These are phyloP conservation scores for Botrytis paeoniae DNA, from an alignment of 2,329 filamentous ascomycete species.

Conservation along the genomic window DNA sequence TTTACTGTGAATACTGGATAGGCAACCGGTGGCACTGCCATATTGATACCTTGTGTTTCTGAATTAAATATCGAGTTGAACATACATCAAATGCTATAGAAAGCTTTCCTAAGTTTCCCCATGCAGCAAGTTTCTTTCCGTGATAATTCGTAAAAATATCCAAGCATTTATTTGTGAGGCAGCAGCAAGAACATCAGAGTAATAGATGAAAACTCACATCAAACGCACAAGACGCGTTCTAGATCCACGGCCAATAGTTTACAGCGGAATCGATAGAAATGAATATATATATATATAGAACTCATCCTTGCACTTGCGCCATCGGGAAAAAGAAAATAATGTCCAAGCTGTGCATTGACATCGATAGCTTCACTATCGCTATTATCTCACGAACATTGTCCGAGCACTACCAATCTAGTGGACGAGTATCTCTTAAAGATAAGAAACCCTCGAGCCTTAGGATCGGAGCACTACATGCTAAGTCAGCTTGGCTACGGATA, in stretches of 20 bases:
- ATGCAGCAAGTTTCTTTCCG: not conserved
- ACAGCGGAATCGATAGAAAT: not conserved
- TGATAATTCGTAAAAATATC: not conserved
- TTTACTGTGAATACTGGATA: not conserved
- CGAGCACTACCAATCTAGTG: not conserved
- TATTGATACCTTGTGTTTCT: not conserved
- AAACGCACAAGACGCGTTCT: not conserved
- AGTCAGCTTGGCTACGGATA: not conserved
- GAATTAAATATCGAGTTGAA: not conserved
- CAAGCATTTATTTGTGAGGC: too few relatives aligned
- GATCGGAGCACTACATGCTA: not conserved
- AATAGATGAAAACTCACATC: not conserved
- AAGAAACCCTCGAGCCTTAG: not conserved
- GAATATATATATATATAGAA: not conserved
- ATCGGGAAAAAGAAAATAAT: not conserved
- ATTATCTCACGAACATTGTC: not conserved
- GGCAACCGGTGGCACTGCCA: not conserved
- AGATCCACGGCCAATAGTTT: not conserved
- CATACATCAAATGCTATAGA: not conserved
- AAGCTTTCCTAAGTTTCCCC: not conserved
- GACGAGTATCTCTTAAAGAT: not conserved
- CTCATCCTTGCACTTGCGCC: not conserved
- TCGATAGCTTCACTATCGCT: not conserved
- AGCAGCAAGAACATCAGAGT: not conserved
- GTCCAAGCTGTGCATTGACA: not conserved